Conservation (phyloP, 441 rosid species). For the Capsella rubella region DNA sequence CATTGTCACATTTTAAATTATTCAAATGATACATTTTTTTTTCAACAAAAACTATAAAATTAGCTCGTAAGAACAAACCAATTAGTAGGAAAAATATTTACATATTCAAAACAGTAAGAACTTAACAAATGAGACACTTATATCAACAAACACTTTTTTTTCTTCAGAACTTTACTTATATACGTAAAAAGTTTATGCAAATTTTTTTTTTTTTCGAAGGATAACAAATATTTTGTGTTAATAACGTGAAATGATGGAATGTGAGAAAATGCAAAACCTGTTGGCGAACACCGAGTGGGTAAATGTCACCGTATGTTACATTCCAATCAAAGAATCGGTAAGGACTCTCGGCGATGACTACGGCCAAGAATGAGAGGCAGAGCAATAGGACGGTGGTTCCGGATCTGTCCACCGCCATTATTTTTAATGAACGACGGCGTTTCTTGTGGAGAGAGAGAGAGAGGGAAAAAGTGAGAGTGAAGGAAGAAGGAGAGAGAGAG, state of each 20-base stretch:
- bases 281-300: constrained; percentile 81
- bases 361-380: constrained; percentile 45
- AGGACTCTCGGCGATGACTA: constrained; percentile 68
- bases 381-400: constrained; percentile 31
- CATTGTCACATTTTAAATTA: not conserved
- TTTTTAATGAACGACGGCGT: constrained; percentile 9
- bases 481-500: constrained; percentile 1
- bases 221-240: not conserved
- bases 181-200: not conserved
- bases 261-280: constrained; percentile 48
- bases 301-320: constrained; percentile 78
- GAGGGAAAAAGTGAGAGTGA: not conserved
- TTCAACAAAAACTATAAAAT: too few species aligned
- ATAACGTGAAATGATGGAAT: not conserved
- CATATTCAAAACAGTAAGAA: too few species aligned
- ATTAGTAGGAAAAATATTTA: too few species aligned
- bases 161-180: not conserved
- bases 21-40: too few species aligned
- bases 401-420: constrained; percentile 35
- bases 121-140: not conserved
- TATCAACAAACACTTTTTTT: constrained; percentile 2
- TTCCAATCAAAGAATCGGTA: constrained; percentile 89
- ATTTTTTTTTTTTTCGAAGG: not conserved
- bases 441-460: constrained; percentile 9
- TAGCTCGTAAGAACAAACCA: too few species aligned